Conservation (phyloP, 805 yeast species). For the Starmerella sp. region DNA sequence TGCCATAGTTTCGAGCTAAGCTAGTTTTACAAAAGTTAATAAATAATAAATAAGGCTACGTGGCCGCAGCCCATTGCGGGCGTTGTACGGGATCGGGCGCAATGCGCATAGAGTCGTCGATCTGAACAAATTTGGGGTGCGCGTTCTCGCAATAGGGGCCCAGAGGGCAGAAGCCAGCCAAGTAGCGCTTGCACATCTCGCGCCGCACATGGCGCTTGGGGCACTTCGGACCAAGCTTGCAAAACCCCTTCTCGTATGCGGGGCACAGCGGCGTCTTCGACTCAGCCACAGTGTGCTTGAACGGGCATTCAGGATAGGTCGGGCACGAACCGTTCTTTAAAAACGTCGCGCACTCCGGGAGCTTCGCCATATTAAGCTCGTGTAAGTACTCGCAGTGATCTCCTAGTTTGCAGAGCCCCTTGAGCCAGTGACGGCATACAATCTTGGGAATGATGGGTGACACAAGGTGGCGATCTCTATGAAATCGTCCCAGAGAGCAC, state of each 20-base stretch:
- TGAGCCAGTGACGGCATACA: conserved; percentile 96
- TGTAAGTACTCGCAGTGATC: conserved; percentile 93
- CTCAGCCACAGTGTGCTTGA: conserved; percentile 42
- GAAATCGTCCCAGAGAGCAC: conserved; percentile 77
- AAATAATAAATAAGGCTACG: conserved; percentile 1
- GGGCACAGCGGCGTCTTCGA: conserved; percentile 43
- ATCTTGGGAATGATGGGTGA: conserved; percentile 59
- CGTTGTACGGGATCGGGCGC: conserved; percentile 23
- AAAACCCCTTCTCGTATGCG: conserved; percentile 77
- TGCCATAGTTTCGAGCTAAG: too few relatives aligned
- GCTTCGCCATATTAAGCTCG: conserved; percentile 83
- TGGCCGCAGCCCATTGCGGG: conserved; percentile 1
- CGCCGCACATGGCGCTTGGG: conserved; percentile 66
- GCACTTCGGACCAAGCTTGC: conserved; percentile 85
- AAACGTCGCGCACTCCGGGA: conserved; percentile 93
- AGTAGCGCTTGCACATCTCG: conserved; percentile 62
- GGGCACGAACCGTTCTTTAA: conserved; percentile 63
- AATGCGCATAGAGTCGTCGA: conserved; percentile 31
- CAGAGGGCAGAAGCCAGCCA: conserved; percentile 87
- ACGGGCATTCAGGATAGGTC: conserved; percentile 87
- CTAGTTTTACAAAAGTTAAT: too few relatives aligned
- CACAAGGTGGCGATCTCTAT: conserved; percentile 77
- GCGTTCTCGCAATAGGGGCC: conserved; percentile 65
- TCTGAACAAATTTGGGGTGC: conserved; percentile 62
- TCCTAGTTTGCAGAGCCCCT: conserved; percentile 94